A percentile compares a stretch with the other conserved stretches of the same genome.
These are phyloP conservation scores for Penicillium cinerascens DNA, from an alignment of 495 filamentous ascomycete genomes.

Conservation along the genomic window DNA sequence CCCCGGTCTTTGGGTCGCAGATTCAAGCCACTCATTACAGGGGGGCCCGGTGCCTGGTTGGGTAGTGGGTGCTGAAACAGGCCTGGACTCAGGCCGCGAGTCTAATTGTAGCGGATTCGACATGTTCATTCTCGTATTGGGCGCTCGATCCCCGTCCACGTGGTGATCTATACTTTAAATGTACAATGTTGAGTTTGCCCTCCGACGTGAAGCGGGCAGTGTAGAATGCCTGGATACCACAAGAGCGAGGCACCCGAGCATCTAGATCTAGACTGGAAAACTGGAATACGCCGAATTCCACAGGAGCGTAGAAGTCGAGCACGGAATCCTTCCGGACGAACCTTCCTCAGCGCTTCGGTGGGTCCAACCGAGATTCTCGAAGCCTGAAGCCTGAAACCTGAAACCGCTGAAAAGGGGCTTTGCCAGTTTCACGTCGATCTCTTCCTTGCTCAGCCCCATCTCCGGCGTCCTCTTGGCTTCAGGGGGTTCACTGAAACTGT, in stretches of 20 bases:
- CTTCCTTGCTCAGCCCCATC: constrained; percentile 24
- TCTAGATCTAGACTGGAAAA: too few species aligned
- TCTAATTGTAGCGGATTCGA: background rate
- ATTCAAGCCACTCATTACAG: background rate
- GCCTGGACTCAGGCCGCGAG: background rate
- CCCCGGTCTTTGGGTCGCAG: background rate
- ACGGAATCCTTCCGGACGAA: too few species aligned
- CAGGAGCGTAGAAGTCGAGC: too few species aligned
- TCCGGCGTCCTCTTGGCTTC: constrained; percentile 3
- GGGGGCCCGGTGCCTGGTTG: background rate
- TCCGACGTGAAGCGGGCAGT: too few species aligned
- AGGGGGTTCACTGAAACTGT: background rate
- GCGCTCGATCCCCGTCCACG: background rate
- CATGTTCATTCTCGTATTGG: background rate
- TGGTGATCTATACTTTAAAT: background rate
- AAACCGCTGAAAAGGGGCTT: constrained; percentile 21
- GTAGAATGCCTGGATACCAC: too few species aligned
- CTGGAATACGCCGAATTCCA: too few species aligned
- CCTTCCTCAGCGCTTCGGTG: constrained; percentile 31
- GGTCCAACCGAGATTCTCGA: constrained; percentile 11
- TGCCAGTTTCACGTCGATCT: constrained; percentile 28
- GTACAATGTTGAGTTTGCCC: too few species aligned
- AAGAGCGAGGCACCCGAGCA: too few species aligned
- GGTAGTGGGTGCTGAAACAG: background rate
- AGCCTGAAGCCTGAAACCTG: too few species aligned